Base-by-base conservation (phyloP, 192 early-diverging fungal genomes). In the Coemansia sp. region DNA sequence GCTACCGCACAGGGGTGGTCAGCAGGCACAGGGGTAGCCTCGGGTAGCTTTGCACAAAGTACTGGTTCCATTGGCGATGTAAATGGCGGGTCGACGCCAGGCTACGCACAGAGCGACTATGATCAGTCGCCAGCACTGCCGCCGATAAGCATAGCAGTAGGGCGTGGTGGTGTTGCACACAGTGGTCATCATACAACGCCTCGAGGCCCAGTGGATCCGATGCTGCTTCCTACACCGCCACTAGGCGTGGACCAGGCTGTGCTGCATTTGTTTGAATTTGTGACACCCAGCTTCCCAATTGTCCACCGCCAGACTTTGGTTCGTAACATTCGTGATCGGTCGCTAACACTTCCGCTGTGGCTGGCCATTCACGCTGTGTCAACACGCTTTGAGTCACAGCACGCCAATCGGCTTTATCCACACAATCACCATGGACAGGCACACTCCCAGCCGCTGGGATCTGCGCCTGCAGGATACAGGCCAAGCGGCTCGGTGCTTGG, bases 181-280 rank as follows among this genome's bases (percentile, higher is more conserved):
- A 14, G 19, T 7, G 53, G 53, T 22, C 57, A 67, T 23, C 56
- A 68, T 31, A 3, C 52, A 6, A 4, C 14, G 17, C 38, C 25
- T 29, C 66, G 72, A 6, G 67, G 72, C 1, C 22, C 61, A 17
- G 14, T 57, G 6, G 76, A 73, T 12, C 70, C 72, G 3, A 75
- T 75, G 72, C 6, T 66, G 66, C 47, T 61, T 11, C 65, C 79
- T 7, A 55, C 63, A 2, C 79, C 79, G 14, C 69, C 74, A 8
- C 63, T 81, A 26, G 69, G 54, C 19, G 79, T 81, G 27, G 79
- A 81, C 48, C 74, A 72, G 59, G 79, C 79, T 1, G 79, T 81
- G n/a, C 74, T 76, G 51, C 62, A 69, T 26, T 47, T 75, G 58
- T 76, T 81, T 48, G 69, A 75, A 63, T 61, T 69, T 41, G 53